These are phyloP conservation scores for Saccharomyces hybrid DNA, from an alignment of 1,139 yeast species.

Conservation along the genomic window DNA sequence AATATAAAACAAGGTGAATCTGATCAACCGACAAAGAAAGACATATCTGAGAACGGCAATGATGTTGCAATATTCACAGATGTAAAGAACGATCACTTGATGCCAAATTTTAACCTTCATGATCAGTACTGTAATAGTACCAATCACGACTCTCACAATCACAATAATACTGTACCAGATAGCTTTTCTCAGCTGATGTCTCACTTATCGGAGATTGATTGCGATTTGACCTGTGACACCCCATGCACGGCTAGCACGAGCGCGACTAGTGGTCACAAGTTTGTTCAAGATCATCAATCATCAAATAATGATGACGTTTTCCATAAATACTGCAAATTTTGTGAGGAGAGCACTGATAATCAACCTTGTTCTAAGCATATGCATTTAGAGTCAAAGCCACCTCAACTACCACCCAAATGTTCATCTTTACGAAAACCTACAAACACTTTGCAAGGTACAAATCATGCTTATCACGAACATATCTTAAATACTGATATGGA, in stretches of 20 bases:
- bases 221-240: constrained; percentile 23
- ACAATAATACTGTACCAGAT: background rate
- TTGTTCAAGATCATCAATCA: background rate
- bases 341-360: constrained; percentile 9
- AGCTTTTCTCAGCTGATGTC: background rate
- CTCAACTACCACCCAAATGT: background rate
- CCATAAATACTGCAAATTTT: constrained; percentile 23
- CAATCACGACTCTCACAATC: background rate
- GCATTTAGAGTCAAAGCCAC: background rate
- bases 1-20: background rate
- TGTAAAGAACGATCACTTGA: background rate
- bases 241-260: constrained; percentile 1
- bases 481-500: constrained; percentile 23
- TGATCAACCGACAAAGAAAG: background rate
- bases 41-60: background rate
- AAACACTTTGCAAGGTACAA: background rate
- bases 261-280: background rate
- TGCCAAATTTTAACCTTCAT: background rate
- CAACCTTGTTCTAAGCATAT: background rate
- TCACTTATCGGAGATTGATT: constrained; percentile 22
- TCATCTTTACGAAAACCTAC: background rate
- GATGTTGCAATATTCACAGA: constrained; percentile 1
- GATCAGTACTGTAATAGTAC: background rate
- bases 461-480: constrained; percentile 5
- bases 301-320: no score